phyloP scores from a whole-genome alignment of 169 alveolate species.

The Plasmodium ovale region DNA sequence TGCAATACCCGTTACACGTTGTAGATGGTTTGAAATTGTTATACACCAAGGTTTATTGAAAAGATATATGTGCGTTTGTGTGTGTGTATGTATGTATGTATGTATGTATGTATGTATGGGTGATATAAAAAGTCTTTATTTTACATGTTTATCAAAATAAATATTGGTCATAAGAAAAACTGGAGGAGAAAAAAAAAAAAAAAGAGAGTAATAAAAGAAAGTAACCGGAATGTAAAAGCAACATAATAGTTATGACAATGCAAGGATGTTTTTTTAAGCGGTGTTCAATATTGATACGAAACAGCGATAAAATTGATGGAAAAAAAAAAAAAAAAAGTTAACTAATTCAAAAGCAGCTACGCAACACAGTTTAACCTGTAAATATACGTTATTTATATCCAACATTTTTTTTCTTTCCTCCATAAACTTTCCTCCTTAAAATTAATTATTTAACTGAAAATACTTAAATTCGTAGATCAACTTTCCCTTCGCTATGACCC shows the following conservation, averaged over 20 bases:
- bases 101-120: neutral
- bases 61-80: neutral
- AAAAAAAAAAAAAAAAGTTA: neutral
- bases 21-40: no score
- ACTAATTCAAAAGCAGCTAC: neutral
- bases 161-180: neutral
- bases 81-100: neutral
- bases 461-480: slow-evolving; percentile 94
- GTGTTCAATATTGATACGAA: no score
- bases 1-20: no score
- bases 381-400: no score
- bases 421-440: slow-evolving; percentile 75
- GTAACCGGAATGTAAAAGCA: neutral
- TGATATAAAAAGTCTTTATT: neutral
- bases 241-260: neutral
- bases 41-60: no score
- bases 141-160: neutral
- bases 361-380: no score
- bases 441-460: slow-evolving; percentile 94
- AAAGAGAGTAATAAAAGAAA: neutral
- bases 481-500: slow-evolving; percentile 96
- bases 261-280: no score
- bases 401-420: neutral
- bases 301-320: no score
- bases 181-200: no score